These are phyloP conservation scores for Petunia secreta DNA, from an alignment of 257 asterid genomes.

Conservation along the genomic window DNA sequence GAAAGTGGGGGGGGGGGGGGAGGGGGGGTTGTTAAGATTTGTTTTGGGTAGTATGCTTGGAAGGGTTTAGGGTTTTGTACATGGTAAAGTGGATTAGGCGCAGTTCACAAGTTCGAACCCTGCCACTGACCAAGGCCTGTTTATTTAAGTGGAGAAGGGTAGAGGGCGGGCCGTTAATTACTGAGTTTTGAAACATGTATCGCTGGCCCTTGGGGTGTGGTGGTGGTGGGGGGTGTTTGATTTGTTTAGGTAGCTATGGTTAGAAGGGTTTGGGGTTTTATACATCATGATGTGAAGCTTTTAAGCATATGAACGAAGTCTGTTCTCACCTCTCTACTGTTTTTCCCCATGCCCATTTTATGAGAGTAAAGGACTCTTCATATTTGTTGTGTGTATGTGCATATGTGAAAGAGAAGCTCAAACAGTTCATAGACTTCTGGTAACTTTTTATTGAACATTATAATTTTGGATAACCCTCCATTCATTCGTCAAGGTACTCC, in stretches of 20 bases:
- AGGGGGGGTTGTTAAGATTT: neutral
- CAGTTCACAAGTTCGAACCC: too few species aligned
- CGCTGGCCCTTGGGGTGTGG: too few species aligned
- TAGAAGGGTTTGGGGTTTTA: slow-evolving; percentile 20
- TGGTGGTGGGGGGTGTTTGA: neutral
- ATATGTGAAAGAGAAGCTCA: neutral
- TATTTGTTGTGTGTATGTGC: neutral
- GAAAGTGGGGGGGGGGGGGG: neutral
- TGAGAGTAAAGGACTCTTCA: slow-evolving; percentile 52
- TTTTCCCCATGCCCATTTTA: slow-evolving; percentile 83
- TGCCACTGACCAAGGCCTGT: too few species aligned
- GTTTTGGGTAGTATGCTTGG: neutral
- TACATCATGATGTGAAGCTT: slow-evolving; percentile 91
- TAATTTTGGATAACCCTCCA: too few species aligned
- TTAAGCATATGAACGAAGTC: slow-evolving; percentile 94
- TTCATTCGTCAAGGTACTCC: too few species aligned
- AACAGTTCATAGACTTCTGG: neutral
- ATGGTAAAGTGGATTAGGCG: slow-evolving; percentile 5
- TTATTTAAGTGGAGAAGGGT: too few species aligned
- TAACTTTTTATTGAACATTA: neutral
- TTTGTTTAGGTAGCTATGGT: neutral
- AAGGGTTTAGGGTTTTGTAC: slow-evolving; percentile 37
- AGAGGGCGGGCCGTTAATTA: too few species aligned
- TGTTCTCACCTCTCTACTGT: slow-evolving; percentile 83
- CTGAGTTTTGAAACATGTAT: too few species aligned